Base-by-base conservation (phyloP, 495 filamentous ascomycete species). In the Penicillium chermesinum region DNA sequence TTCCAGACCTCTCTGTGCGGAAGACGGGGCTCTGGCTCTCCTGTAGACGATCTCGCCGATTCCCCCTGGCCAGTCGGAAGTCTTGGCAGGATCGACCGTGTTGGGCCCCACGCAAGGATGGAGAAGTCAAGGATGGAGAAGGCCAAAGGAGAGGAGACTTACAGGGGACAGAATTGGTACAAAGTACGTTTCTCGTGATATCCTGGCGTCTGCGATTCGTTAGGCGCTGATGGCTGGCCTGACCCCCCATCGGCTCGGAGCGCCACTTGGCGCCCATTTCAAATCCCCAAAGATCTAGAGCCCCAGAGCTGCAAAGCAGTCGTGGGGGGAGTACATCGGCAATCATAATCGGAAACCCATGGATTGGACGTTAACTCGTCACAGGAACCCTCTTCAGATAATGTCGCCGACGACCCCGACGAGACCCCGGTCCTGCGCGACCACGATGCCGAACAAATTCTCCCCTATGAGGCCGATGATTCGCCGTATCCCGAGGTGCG, bases 401-500 rank as follows among this genome's bases (percentile, higher is more conserved):
- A 19, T 3, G 20, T 54, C 35, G 27, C 40, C 33, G 52, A 52
- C 30, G 54, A 55, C n/a, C n/a, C n/a, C 27, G 52, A 52, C 30
- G 55, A 60, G 1, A 44, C 49, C 33, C 45, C 41, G 21, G 43
- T 71, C 25, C 57, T 73, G n/a, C 57, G 55, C 35, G 70, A 74
- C 48, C 49, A 56, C 20, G 66, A 71, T 56, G 69, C 66, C 9
- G 56, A 65, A 21, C 45, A 62, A 39, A 64, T 66, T 37, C 59
- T 74, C 12, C 62, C 69, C 7, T 71, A 67, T 41, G 69, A 72
- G 32, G 72, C 79, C 41, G 80, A 86, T 38, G 75, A 88, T 53
- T 87, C 83, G 38, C 84, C 84, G 13, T 88, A 86, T 50, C 82
- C 83, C 21, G 82, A 89, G 63, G 86, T 67, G 19, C 70, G 63